Percentiles rank a stretch among this genome's conserved stretches.
Conservation (phyloP, 164 flowering plant species). For the Litsea cubeba region DNA sequence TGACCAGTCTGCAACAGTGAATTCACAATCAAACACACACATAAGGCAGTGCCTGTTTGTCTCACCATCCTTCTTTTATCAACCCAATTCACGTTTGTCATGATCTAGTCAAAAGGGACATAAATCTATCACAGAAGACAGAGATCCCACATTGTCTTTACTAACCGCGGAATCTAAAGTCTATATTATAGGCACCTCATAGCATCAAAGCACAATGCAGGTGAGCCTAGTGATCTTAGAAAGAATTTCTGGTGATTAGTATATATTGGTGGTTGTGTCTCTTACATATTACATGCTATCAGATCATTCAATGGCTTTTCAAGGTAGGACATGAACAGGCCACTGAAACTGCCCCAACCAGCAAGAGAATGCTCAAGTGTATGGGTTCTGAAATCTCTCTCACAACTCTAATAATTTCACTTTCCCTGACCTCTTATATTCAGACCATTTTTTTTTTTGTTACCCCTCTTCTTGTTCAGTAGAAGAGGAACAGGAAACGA, state of each 20-base stretch:
- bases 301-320: constrained; percentile 28
- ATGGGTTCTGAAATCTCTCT: background rate
- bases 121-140: constrained; percentile 5
- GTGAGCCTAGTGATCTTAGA: background rate
- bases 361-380: constrained; percentile 24
- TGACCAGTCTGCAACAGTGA: background rate
- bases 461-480: constrained; percentile 3
- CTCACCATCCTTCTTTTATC: background rate
- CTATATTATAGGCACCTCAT: background rate
- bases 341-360: constrained; percentile 7
- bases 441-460: background rate
- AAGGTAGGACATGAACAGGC: constrained; percentile 19
- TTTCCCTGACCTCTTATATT: background rate
- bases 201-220: constrained; percentile 4
- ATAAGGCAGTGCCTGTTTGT: background rate
- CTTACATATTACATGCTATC: background rate
- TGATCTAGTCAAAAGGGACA: constrained; percentile 6
- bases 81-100: background rate
- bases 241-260: constrained; percentile 23
- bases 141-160: background rate
- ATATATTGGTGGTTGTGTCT: constrained; percentile 1
- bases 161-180: background rate
- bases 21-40: background rate
- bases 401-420: background rate
- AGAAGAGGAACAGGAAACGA: constrained; percentile 18